Conservation (phyloP, 768 basidiomycete species). For the Coprinopsis sp. region DNA sequence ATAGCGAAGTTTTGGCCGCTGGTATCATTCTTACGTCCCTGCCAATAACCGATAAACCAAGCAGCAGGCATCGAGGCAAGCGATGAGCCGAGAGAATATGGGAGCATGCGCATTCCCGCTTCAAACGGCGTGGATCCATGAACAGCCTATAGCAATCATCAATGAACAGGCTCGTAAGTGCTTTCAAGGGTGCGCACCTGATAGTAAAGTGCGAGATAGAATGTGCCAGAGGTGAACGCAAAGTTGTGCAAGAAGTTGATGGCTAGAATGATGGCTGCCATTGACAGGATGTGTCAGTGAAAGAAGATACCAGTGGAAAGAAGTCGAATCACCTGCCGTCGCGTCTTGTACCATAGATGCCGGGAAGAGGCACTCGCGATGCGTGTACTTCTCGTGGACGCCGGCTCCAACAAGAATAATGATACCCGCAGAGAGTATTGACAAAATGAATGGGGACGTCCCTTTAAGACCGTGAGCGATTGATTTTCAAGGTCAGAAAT, state of each 20-base stretch:
- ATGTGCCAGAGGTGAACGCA: constrained; percentile 80
- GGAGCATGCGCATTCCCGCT: constrained; percentile 71
- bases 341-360: constrained; percentile 52
- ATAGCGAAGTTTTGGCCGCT: constrained; percentile 65
- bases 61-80: constrained; percentile 81
- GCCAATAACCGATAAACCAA: constrained; percentile 74
- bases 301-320: constrained; percentile 6
- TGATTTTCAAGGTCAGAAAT: constrained; percentile 1
- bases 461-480: constrained; percentile 38
- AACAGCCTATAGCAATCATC: constrained; percentile 47
- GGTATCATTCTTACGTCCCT: constrained; percentile 50
- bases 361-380: constrained; percentile 70
- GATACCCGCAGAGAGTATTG: constrained; percentile 53
- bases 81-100: constrained; percentile 83
- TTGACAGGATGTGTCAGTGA: constrained; percentile 13
- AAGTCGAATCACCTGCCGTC: constrained; percentile 48
- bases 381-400: constrained; percentile 63
- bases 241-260: constrained; percentile 80
- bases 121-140: constrained; percentile 65
- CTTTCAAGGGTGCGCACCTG: constrained; percentile 57
- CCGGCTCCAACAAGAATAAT: constrained; percentile 53
- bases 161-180: too few relatives aligned
- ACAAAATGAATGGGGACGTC: constrained; percentile 56
- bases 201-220: constrained; percentile 79
- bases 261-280: constrained; percentile 58